Percentiles rank a stretch among this genome's conserved stretches.
These are phyloP conservation scores for Fusarium torreyae DNA, from an alignment of 2,329 filamentous ascomycete genomes.

Conservation along the genomic window DNA sequence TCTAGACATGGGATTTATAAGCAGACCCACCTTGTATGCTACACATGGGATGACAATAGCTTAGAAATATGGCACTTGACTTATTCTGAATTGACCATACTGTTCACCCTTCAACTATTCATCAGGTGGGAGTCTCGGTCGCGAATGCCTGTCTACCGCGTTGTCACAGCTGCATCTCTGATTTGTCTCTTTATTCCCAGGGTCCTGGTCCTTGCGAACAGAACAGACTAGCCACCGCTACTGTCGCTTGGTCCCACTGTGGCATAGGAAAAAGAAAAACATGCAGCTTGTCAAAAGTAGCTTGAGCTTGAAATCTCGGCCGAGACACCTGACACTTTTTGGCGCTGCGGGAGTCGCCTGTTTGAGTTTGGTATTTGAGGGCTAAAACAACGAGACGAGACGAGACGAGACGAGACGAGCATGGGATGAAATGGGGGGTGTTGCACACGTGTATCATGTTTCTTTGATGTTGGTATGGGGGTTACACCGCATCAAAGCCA, in stretches of 20 bases:
- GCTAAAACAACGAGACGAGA: constrained; percentile 3
- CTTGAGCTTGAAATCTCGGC: constrained; percentile 42
- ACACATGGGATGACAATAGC: constrained; percentile 10
- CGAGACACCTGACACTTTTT: constrained; percentile 43
- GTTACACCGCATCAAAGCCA: constrained; percentile 19
- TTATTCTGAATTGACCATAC: neutral
- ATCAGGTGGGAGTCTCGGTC: constrained; percentile 13
- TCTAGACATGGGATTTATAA: constrained; percentile 28
- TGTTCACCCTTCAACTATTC: neutral
- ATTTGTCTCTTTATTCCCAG: constrained; percentile 21
- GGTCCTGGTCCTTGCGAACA: constrained; percentile 3
- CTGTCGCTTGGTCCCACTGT: constrained; percentile 15
- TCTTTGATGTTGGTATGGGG: constrained; percentile 9
- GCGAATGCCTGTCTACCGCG: constrained; percentile 10
- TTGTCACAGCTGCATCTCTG: constrained; percentile 22
- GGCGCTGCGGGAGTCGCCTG: constrained; percentile 21
- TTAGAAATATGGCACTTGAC: constrained; percentile 14
- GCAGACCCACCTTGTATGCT: constrained; percentile 27
- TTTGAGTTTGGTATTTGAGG: constrained; percentile 13
- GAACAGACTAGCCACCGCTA: neutral
- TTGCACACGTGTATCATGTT: constrained; percentile 27
- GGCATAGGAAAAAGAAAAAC: constrained; percentile 24
- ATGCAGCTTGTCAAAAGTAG: constrained; percentile 43
- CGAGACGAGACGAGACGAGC: neutral
- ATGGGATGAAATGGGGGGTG: neutral